Conservation (phyloP, 1,284 basidiomycete species). For the Apiotrichum montevideense region DNA sequence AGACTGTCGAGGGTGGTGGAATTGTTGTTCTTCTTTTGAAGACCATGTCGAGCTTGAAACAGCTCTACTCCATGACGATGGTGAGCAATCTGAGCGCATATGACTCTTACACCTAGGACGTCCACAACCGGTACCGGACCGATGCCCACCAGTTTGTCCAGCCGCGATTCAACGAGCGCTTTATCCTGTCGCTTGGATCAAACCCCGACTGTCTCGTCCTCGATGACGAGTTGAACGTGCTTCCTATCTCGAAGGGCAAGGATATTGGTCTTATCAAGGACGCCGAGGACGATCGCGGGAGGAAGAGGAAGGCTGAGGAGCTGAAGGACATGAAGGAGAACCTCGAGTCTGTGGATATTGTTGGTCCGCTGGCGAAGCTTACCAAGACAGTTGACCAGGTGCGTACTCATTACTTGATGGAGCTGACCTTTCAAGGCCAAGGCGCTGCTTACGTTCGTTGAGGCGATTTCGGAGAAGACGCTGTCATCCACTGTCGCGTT, state of each 20-base stretch:
- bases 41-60: conserved; percentile 88
- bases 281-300: conserved; percentile 39
- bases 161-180: conserved; percentile 97
- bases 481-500: conserved; percentile 91
- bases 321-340: conserved; percentile 75
- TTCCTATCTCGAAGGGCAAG: conserved; percentile 93
- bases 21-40: conserved; percentile 86
- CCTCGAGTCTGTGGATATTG: conserved; percentile 75
- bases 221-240: conserved; percentile 96
- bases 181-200: conserved; percentile 87
- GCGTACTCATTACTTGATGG: conserved; percentile 6
- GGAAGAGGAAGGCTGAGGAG: conserved; percentile 51
- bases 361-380: conserved; percentile 85
- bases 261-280: conserved; percentile 60
- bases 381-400: conserved; percentile 88
- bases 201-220: conserved; percentile 87
- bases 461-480: conserved; percentile 85
- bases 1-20: conserved; percentile 97
- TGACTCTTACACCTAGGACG: conserved; percentile 58
- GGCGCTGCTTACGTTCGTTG: conserved; percentile 84
- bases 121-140: conserved; percentile 87
- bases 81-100: conserved; percentile 48
- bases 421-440: conserved; percentile 53
- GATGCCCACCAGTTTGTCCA: conserved; percentile 83
- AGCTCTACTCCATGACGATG: conserved; percentile 96